Evolutionary conservation across 306 rosid genomes (phyloP).

Genomic region (Cucumis sativus): Cucumber_9930_V3 NC_026655.2:2671501-2672000

Average conservation of each 20-base stretch:
- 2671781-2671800: conserved; percentile 58
- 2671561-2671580: background rate
- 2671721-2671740: conserved; percentile 89
- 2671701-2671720: conserved; percentile 65
- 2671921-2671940: conserved; percentile 31
- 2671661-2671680: conserved; percentile 62
- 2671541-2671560: background rate
- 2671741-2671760: conserved; percentile 69
- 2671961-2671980: conserved; percentile 67
- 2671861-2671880: conserved; percentile 60
- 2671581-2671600: background rate
- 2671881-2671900: conserved; percentile 44
- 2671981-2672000: conserved; percentile 17
- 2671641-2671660: conserved; percentile 81
- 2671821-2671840: conserved; percentile 56
- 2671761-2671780: conserved; percentile 67
- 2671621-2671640: conserved; percentile 19
- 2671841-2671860: conserved; percentile 60
- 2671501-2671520: background rate
- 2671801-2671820: conserved; percentile 70
- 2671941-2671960: conserved; percentile 44
- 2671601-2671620: background rate
- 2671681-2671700: conserved; percentile 49
- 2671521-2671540: background rate
- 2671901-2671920: conserved; percentile 65